Evolutionary conservation across 306 rosid species (phyloP).

Genomic region (Corylus americana): DNA sequence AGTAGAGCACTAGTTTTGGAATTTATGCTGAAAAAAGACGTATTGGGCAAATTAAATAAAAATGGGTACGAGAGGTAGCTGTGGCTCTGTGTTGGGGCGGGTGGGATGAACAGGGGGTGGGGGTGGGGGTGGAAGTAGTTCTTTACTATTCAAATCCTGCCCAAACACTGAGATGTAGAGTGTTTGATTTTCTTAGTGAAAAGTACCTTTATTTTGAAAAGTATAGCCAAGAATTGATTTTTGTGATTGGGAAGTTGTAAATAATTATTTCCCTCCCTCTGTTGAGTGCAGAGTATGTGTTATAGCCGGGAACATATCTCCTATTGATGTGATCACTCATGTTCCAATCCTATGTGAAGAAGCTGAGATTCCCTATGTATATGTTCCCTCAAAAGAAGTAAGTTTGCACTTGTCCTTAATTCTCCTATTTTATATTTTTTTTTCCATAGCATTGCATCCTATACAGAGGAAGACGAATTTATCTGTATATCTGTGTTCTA

Average conservation of each 20-base stretch:
- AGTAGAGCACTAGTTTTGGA: neutral
- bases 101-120: neutral
- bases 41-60: neutral
- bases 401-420: constrained; percentile 11
- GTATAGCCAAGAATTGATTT: neutral
- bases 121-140: neutral
- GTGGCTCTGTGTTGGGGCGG: neutral
- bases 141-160: neutral
- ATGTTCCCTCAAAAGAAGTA: constrained; percentile 88
- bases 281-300: constrained; percentile 68
- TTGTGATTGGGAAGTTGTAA: neutral
- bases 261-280: neutral
- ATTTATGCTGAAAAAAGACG: neutral
- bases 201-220: neutral
- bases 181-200: neutral
- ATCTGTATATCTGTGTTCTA: neutral
- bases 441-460: neutral
- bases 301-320: constrained; percentile 91
- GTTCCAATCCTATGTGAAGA: constrained; percentile 92
- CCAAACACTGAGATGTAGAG: no score
- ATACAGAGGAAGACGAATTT: neutral
- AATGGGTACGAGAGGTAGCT: neutral
- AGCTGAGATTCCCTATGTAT: constrained; percentile 70
- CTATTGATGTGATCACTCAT: constrained; percentile 93
- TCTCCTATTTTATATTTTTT: neutral